Base-by-base conservation (phyloP, 257 asterid genomes). In the Nicotiana attenuata region DNA sequence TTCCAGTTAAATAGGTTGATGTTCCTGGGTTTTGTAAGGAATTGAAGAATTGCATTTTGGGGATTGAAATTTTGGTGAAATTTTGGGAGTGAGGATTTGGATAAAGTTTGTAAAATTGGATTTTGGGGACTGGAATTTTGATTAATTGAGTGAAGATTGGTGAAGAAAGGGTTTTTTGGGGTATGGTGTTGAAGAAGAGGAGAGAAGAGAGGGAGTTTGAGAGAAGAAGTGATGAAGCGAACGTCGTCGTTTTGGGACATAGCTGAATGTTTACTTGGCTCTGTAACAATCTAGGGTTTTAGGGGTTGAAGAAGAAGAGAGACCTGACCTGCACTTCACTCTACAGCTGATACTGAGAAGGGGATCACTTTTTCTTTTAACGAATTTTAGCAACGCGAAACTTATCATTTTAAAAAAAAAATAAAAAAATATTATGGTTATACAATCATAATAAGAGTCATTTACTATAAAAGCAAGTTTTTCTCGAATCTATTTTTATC, bases 211-310 rank as follows among this genome's bases (percentile, higher is more conserved):
- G 97, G 88, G 59, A 93, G 90, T 81, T 92, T 89, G 84, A 95
- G 75, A 81, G 93, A 87, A 87, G 92, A 87, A 55, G 93, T 84
- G 78, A 89, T 76, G 92, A 90, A 87, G 8, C 92, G 84, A 41
- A 92, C 88, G 83, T 85, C 93, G 77, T 89, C 92, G 86, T 89
- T 90, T 55, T 64, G 78, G 9, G 91, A 81, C 99, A 93, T 95
- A 24, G 83, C 65, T 82, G 89, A 24, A 50, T 45, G 78, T 41
- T 38, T 5, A 16, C 6, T 17, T 6, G 26, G 4, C 38, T 2
- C 13, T 60, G 31, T 13, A 64, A 26, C 2, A 22, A 41, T 24
- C 79, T 75, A 75, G 79, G 79, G 79, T 75, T 75, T 50, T 47
- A 47, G 63, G 63, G 63, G 24, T 41, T 9, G 13, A 41, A 41